Evolutionary conservation across 1,284 basidiomycete genomes (phyloP).

Genomic region (Moesziomyces globuligerus): DNA sequence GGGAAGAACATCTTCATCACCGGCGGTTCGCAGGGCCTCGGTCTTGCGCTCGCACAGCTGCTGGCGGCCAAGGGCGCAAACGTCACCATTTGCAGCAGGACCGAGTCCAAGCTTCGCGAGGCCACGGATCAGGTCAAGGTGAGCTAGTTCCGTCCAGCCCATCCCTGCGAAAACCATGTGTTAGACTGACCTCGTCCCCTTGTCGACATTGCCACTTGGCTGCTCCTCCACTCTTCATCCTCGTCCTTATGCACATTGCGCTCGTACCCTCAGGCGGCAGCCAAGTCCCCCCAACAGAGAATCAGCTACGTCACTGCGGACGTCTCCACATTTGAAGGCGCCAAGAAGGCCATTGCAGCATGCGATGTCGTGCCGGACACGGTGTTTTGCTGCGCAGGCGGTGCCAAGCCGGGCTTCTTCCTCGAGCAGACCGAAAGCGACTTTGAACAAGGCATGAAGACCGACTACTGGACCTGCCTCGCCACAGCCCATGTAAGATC

Average conservation of each 20-base stretch:
- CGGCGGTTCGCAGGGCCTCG: slow-evolving; percentile 82
- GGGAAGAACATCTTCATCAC: slow-evolving; percentile 72
- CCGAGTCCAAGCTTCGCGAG: slow-evolving; percentile 73
- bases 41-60: slow-evolving; percentile 77
- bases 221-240: neutral
- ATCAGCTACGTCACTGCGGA: slow-evolving; percentile 55
- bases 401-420: slow-evolving; percentile 76
- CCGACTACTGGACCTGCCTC: slow-evolving; percentile 72
- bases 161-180: neutral
- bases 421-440: slow-evolving; percentile 75
- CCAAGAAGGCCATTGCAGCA: slow-evolving; percentile 28
- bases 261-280: slow-evolving; percentile 12
- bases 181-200: neutral
- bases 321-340: slow-evolving; percentile 60
- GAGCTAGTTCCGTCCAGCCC: slow-evolving; percentile 1
- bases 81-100: slow-evolving; percentile 82
- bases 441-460: slow-evolving; percentile 71
- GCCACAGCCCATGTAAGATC: slow-evolving; percentile 79
- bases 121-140: slow-evolving; percentile 77
- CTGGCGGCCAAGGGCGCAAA: slow-evolving; percentile 79
- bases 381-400: slow-evolving; percentile 82
- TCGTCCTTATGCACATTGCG: slow-evolving; percentile 1
- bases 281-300: slow-evolving; percentile 22
- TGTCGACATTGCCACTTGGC: neutral
- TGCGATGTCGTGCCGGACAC: slow-evolving; percentile 73